A percentile compares a stretch with the other conserved stretches of the same genome.
These are phyloP conservation scores for Avena insularis DNA, from an alignment of 176 grass and related monocot species.

Conservation along the genomic window DNA sequence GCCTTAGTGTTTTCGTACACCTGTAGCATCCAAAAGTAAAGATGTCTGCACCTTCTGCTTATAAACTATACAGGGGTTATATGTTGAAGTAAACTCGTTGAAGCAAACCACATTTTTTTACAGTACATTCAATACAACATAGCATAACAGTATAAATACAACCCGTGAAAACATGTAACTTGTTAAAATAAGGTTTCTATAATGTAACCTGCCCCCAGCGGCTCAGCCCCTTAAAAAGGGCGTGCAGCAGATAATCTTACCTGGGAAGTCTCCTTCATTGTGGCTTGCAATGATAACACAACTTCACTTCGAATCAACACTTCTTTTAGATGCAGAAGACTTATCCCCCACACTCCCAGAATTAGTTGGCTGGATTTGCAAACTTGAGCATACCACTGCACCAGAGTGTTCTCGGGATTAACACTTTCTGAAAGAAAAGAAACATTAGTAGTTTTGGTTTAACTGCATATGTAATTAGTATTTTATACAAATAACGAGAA, in stretches of 20 bases:
- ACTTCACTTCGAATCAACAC: neutral
- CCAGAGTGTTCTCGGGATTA: neutral
- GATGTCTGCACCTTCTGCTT: neutral
- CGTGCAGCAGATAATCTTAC: constrained; percentile 28
- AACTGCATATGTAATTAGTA: neutral
- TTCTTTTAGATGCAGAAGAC: neutral
- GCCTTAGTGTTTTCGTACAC: neutral
- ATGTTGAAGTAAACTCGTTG: neutral
- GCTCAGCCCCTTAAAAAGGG: neutral
- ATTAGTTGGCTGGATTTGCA: neutral
- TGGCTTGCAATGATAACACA: neutral
- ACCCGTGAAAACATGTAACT: neutral
- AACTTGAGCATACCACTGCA: neutral
- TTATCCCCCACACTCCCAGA: neutral
- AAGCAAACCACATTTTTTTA: neutral
- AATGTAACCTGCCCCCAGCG: neutral
- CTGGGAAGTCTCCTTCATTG: constrained; percentile 44
- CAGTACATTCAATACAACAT: neutral
- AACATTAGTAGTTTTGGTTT: neutral
- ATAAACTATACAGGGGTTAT: neutral
- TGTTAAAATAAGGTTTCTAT: neutral
- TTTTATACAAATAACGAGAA: neutral
- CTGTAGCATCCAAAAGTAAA: neutral
- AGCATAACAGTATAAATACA: neutral
- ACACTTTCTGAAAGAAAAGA: constrained; percentile 22